phyloP scores from a whole-genome alignment of 2,329 filamentous ascomycete species.

The Tolypocladium inflatum region DNA sequence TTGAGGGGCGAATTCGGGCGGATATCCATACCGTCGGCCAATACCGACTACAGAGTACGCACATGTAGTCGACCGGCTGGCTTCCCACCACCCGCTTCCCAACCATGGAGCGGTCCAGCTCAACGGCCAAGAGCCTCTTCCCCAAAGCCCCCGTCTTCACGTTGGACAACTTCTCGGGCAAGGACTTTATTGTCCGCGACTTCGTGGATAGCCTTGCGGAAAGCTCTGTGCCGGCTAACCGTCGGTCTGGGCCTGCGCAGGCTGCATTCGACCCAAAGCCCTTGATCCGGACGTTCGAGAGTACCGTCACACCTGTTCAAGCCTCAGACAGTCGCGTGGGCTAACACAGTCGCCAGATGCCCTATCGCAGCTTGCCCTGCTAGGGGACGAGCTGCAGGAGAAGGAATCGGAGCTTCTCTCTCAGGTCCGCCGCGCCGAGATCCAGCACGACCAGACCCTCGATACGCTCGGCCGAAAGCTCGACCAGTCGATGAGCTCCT shows the following conservation, averaged over 20 bases:
- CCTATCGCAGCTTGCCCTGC: slow-evolving; percentile 55
- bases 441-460: slow-evolving; percentile 84
- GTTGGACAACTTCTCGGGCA: slow-evolving; percentile 77
- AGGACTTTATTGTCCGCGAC: slow-evolving; percentile 96
- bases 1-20: background rate
- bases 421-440: slow-evolving; percentile 82
- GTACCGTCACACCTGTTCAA: slow-evolving; percentile 26
- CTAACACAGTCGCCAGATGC: slow-evolving; percentile 34
- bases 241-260: slow-evolving; percentile 61
- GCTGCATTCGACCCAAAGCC: slow-evolving; percentile 87
- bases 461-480: slow-evolving; percentile 82
- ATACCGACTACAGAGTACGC: background rate
- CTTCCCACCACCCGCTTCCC: background rate
- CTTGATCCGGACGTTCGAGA: slow-evolving; percentile 89
- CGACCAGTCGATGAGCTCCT: slow-evolving; percentile 84
- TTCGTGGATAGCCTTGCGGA: slow-evolving; percentile 93
- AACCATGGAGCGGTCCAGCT: slow-evolving; percentile 33
- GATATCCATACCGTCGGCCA: background rate
- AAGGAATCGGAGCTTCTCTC: slow-evolving; percentile 86
- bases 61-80: background rate
- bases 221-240: slow-evolving; percentile 65
- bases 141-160: slow-evolving; percentile 75
- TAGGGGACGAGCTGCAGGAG: slow-evolving; percentile 78
- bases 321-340: background rate
- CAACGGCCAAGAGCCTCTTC: slow-evolving; percentile 57